Conservation (phyloP, 106 monocot genomes). For the Vanilla planifolia region DNA sequence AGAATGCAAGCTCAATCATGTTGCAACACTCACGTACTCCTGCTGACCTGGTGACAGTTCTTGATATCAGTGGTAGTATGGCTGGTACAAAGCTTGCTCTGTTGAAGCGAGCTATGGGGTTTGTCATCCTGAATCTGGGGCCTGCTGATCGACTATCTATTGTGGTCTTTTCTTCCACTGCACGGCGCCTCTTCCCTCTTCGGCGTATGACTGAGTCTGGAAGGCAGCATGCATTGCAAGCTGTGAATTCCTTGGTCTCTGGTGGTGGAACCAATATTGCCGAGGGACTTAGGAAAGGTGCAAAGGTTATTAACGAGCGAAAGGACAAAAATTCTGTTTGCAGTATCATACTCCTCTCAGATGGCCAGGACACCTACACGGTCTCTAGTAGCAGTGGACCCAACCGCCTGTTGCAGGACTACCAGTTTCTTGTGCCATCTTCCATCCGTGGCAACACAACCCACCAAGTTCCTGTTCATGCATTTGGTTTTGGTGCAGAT, state of each 20-base stretch:
- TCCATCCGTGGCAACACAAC: conserved; percentile 17
- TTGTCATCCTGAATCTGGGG: conserved; percentile 83
- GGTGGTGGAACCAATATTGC: conserved; percentile 88
- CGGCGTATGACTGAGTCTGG: conserved; percentile 70
- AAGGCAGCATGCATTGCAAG: conserved; percentile 61
- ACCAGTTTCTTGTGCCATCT: conserved; percentile 43
- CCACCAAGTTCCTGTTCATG: conserved; percentile 61
- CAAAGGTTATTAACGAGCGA: conserved; percentile 73
- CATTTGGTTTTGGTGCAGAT: conserved; percentile 86
- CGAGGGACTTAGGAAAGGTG: conserved; percentile 67
- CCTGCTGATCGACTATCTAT: conserved; percentile 77
- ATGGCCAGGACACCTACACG: conserved; percentile 87
- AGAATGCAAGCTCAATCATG: not conserved
- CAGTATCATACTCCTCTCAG: conserved; percentile 87
- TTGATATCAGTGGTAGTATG: conserved; percentile 97
- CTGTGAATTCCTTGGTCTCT: conserved; percentile 56
- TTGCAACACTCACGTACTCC: conserved; percentile 46
- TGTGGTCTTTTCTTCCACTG: conserved; percentile 77
- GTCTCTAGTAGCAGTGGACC: conserved; percentile 10
- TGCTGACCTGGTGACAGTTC: conserved; percentile 75
- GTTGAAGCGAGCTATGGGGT: conserved; percentile 81
- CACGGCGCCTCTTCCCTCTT: conserved; percentile 70
- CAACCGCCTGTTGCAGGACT: conserved; percentile 15
- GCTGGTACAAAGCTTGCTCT: conserved; percentile 88
- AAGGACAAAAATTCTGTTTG: conserved; percentile 61